Evolutionary conservation across 768 basidiomycete genomes (phyloP), one percentile per base, ranked within the genome.

Genomic region (Phaeotremella skinneri): DNA sequence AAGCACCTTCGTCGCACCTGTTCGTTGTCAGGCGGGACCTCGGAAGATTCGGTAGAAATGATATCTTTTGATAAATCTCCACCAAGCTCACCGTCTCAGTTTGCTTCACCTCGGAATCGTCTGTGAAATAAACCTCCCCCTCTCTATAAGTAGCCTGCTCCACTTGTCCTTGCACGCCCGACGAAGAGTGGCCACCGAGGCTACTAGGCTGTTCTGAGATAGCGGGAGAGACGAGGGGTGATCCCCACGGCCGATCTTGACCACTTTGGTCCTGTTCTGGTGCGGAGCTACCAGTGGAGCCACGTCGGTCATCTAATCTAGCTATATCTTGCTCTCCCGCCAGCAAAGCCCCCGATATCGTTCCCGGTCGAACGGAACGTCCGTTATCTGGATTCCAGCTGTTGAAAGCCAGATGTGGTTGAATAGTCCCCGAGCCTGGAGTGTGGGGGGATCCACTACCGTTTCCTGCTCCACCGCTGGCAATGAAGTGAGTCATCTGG

Each of bases 41-140:
- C 7, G n/a, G 4, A 17, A 16, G 26, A 41, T 16, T 27, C 26
- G 53, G 23, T 32, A 21, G n/a, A 7, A 3, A 31, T 16, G 20
- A 29, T 32, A 26, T 13, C 20, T 4, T 13, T 29, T 26, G 21
- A 9, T 17, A 25, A 39, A 39, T 9, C 37, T n/a, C n/a, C 2
- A 29, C 9, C 42, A 26, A 23, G 34, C 61, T 59, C 45, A 63
- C 62, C 53, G 49, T 39, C 17, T 48, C 41, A 34, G 56, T 58
- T 34, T 63, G 62, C 32, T 58, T 58, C 30, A 63, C 57, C 25
- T 63, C 62, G 17, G 52, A n/a, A 45, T 63, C 62, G 14, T 49
- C 52, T 1, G 56, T 62, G 49, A 49, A 62, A 4, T 45, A 48
- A 20, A 55, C 41, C 0, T 45, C 13, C 6, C 43, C 43, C 21